A percentile compares a stretch with the other conserved stretches of the same genome.
phyloP scores from a whole-genome alignment of 257 asterid genomes.

The Rubia yunnanensis region DNA sequence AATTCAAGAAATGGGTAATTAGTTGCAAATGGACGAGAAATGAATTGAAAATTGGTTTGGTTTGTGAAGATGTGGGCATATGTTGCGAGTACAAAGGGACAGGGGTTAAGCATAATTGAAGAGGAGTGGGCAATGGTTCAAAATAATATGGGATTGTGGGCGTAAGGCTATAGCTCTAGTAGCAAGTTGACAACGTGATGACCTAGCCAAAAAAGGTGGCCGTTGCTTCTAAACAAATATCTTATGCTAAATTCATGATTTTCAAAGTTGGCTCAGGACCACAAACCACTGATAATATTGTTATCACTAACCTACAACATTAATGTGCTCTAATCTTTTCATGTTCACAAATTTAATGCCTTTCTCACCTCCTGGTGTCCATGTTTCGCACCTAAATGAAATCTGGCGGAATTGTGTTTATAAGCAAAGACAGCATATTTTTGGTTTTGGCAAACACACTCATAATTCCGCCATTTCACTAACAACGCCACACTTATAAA shows the following conservation, averaged over 20 bases:
- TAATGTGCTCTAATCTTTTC: background rate
- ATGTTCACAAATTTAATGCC: conserved; percentile 21
- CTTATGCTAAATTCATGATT: background rate
- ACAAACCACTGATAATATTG: conserved; percentile 16
- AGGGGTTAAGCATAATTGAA: background rate
- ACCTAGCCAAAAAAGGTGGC: conserved; percentile 10
- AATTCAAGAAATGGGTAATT: too few relatives aligned
- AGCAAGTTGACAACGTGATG: conserved; percentile 20
- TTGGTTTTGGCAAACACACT: too few relatives aligned
- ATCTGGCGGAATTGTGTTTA: too few relatives aligned
- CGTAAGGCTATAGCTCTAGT: background rate
- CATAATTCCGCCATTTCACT: too few relatives aligned
- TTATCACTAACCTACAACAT: background rate
- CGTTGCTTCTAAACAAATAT: background rate
- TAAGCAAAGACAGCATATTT: too few relatives aligned
- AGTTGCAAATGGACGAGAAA: too few relatives aligned
- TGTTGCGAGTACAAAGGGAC: background rate
- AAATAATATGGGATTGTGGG: conserved; percentile 9
- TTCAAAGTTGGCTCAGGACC: conserved; percentile 17
- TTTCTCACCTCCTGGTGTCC: conserved; percentile 26
- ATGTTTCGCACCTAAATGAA: conserved; percentile 23
- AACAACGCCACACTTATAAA: too few relatives aligned
- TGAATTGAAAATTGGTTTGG: too few relatives aligned
- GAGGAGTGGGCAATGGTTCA: conserved; percentile 10
- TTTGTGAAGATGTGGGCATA: background rate